Conservation (phyloP, 305 asterid genomes). For the Ajuga reptans region DNA sequence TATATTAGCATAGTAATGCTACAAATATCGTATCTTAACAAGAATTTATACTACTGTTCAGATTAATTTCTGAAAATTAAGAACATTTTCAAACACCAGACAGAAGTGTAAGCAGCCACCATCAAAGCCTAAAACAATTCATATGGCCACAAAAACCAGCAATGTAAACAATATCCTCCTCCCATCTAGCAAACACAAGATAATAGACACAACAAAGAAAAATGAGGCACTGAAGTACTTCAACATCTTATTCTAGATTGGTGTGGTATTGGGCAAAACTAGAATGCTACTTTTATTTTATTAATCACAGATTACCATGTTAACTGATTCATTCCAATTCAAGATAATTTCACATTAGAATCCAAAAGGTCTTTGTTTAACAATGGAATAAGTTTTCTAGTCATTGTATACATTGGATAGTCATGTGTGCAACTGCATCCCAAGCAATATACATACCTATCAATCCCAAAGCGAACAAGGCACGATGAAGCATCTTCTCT, state of each 20-base stretch:
- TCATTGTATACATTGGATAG: not conserved
- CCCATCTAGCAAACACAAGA: constrained; percentile 1
- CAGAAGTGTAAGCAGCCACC: not conserved
- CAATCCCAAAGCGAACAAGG: constrained; percentile 80
- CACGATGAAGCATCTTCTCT: constrained; percentile 90
- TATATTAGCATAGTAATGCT: constrained; percentile 12
- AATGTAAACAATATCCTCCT: not conserved
- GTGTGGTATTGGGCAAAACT: not conserved
- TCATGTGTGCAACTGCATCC: constrained; percentile 12
- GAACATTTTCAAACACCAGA: too few relatives aligned
- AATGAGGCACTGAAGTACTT: not conserved
- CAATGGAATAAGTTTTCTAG: not conserved
- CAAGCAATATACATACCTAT: constrained; percentile 51
- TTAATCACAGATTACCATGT: not conserved
- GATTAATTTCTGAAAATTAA: not conserved
- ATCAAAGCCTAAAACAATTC: constrained; percentile 10
- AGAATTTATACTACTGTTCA: not conserved
- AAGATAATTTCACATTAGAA: constrained; percentile 1
- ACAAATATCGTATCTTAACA: not conserved
- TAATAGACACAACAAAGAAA: not conserved
- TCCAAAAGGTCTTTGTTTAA: constrained; percentile 3
- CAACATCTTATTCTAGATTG: not conserved
- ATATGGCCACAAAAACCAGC: constrained; percentile 13
- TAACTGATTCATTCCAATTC: constrained; percentile 15
- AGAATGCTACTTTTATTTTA: constrained; percentile 3